Evolutionary conservation across 2,329 filamentous ascomycete species (phyloP).

Genomic region (Colletotrichum abscissum): DNA sequence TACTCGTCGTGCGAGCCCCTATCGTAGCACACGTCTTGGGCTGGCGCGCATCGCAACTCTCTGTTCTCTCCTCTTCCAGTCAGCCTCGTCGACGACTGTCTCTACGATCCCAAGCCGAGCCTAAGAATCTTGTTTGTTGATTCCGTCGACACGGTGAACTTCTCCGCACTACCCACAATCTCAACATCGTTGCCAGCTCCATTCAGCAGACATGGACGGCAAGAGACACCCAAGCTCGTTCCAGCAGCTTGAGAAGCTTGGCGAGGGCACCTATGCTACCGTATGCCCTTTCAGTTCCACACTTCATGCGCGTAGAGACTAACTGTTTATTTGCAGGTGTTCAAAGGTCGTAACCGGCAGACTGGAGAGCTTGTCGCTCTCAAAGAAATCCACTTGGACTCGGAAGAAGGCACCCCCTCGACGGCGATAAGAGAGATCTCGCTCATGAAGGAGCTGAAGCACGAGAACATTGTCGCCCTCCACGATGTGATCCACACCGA

Average conservation of each 20-base stretch:
- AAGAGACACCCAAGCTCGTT: constrained; percentile 95
- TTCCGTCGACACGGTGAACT: not conserved
- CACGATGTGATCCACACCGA: constrained; percentile 99
- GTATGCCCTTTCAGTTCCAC: constrained; percentile 62
- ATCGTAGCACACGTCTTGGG: not conserved
- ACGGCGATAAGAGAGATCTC: constrained; percentile 99
- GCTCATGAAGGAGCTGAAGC: constrained; percentile 99
- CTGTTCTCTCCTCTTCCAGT: not conserved
- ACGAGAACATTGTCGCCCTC: constrained; percentile 96
- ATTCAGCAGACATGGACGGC: constrained; percentile 78
- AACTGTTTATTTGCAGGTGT: constrained; percentile 72
- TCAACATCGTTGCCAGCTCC: not conserved
- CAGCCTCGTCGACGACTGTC: not conserved
- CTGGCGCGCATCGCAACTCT: not conserved
- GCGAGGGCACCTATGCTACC: constrained; percentile 98
- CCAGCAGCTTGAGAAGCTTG: constrained; percentile 98
- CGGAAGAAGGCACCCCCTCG: constrained; percentile 95
- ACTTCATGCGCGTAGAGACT: not conserved
- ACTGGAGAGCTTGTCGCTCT: constrained; percentile 96
- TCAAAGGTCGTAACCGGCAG: constrained; percentile 97
- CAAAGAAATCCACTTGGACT: constrained; percentile 99
- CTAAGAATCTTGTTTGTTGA: not conserved
- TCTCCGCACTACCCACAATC: not conserved
- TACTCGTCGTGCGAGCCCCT: not conserved
- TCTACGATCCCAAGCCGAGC: not conserved